A percentile compares a stretch with the other conserved stretches of the same genome.
These are phyloP conservation scores for Metarhizium guizhouense DNA, from an alignment of 2,329 filamentous ascomycete species.

Conservation along the genomic window DNA sequence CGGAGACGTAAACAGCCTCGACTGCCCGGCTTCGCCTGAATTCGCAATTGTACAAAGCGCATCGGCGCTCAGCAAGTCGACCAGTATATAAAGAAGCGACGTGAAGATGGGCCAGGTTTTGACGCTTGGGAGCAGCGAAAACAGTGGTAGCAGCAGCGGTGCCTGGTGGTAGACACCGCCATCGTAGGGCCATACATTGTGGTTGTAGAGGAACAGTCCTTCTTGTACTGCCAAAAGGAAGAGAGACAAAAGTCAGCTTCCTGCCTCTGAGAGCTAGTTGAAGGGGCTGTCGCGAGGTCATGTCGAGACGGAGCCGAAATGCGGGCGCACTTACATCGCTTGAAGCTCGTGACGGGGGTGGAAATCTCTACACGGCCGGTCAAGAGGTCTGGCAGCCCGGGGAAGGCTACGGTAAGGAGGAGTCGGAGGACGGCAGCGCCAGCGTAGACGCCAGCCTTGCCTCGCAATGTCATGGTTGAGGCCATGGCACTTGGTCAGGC, in stretches of 20 bases:
- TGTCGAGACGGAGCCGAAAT: not conserved
- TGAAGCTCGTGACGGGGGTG: conserved; percentile 95
- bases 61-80: conserved; percentile 76
- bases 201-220: conserved; percentile 89
- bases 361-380: conserved; percentile 93
- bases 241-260: not conserved
- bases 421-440: conserved; percentile 72
- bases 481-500: conserved; percentile 8
- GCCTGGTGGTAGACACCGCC: conserved; percentile 79
- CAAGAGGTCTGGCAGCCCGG: conserved; percentile 73
- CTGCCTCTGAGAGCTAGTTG: not conserved
- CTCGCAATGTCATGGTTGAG: conserved; percentile 30
- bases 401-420: conserved; percentile 71
- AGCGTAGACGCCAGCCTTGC: conserved; percentile 52
- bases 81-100: conserved; percentile 66
- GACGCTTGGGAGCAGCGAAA: conserved; percentile 74
- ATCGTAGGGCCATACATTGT: conserved; percentile 95
- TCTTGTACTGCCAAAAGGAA: conserved; percentile 63
- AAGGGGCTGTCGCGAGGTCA: not conserved
- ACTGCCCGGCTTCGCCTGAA: conserved; percentile 68
- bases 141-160: conserved; percentile 82
- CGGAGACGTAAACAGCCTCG: conserved; percentile 68
- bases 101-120: conserved; percentile 61
- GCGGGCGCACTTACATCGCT: conserved; percentile 60
- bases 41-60: conserved; percentile 72